phyloP scores from a whole-genome alignment of 768 basidiomycete species.

The Omphalotus guepiniiformis region DNA sequence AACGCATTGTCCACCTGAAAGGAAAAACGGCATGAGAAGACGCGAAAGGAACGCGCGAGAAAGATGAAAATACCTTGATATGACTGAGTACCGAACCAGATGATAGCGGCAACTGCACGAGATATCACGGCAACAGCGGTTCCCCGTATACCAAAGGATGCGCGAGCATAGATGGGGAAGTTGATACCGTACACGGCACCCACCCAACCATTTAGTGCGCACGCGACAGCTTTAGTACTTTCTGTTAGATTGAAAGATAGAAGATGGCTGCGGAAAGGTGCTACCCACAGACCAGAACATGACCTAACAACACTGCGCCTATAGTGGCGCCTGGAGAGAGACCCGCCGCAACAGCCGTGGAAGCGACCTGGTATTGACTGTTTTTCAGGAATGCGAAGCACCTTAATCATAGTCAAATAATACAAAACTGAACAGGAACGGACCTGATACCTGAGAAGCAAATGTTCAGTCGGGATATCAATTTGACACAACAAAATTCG shows the following conservation, averaged over 20 bases:
- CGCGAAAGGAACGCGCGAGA: neutral
- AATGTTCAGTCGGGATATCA: neutral
- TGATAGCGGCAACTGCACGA: conserved; percentile 12
- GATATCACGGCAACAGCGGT: conserved; percentile 16
- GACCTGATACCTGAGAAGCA: conserved; percentile 10
- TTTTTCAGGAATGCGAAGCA: neutral
- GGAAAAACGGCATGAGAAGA: neutral
- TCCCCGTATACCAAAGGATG: conserved; percentile 15
- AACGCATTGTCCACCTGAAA: conserved; percentile 17
- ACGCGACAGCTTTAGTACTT: conserved; percentile 14
- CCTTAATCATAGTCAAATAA: neutral
- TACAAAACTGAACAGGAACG: too few species aligned
- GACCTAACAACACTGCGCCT: conserved; percentile 16
- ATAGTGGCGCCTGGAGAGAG: conserved; percentile 16
- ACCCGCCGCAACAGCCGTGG: conserved; percentile 13
- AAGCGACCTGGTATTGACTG: conserved; percentile 20
- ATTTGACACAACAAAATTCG: too few species aligned
- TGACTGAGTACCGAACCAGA: conserved; percentile 13
- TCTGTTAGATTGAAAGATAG: neutral
- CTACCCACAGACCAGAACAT: conserved; percentile 15
- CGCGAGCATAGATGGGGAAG: conserved; percentile 16
- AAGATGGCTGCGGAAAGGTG: too few species aligned
- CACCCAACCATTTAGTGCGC: conserved; percentile 15
- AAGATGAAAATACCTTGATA: conserved; percentile 14
- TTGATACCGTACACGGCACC: conserved; percentile 18